These are phyloP conservation scores for Pestalotiopsis sp. DNA, from an alignment of 2,329 filamentous ascomycete genomes.

Conservation along the genomic window DNA sequence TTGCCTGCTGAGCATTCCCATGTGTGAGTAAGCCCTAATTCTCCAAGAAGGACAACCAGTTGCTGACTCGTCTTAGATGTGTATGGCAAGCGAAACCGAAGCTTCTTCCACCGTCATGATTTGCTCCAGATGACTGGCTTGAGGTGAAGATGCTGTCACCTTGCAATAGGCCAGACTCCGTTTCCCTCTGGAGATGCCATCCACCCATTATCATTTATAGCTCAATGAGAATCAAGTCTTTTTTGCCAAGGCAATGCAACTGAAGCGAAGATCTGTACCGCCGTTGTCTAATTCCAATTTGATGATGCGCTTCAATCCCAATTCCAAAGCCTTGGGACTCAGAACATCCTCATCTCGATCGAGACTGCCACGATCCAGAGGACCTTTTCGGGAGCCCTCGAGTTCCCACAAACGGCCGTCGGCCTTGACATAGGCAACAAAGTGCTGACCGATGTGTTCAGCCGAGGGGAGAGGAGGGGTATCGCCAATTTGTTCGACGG, in stretches of 20 bases:
- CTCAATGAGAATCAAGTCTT: constrained; percentile 15
- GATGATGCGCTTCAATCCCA: constrained; percentile 52
- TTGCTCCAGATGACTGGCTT: constrained; percentile 55
- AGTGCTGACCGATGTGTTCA: constrained; percentile 71
- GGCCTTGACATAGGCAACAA: constrained; percentile 77
- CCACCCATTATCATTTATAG: neutral
- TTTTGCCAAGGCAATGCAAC: constrained; percentile 39
- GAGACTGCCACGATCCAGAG: constrained; percentile 65
- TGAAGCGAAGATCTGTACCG: constrained; percentile 37
- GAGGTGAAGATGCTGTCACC: neutral
- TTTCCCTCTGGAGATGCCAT: too few relatives aligned
- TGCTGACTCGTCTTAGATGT: constrained; percentile 56
- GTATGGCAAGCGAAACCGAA: constrained; percentile 76
- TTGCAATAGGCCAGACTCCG: neutral
- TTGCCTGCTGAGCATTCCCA: constrained; percentile 74
- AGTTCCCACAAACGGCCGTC: constrained; percentile 75
- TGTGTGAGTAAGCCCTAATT: constrained; percentile 63
- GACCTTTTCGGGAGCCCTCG: constrained; percentile 75
- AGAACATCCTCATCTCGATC: constrained; percentile 61
- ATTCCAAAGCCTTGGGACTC: constrained; percentile 68
- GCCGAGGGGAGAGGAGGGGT: constrained; percentile 64
- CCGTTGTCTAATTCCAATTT: constrained; percentile 36
- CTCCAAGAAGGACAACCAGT: constrained; percentile 12
- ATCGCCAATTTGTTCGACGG: constrained; percentile 69
- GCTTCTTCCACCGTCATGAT: constrained; percentile 76